These are phyloP conservation scores for Lactarius pseudohatsudake DNA, from an alignment of 768 basidiomycete genomes.

Conservation along the genomic window DNA sequence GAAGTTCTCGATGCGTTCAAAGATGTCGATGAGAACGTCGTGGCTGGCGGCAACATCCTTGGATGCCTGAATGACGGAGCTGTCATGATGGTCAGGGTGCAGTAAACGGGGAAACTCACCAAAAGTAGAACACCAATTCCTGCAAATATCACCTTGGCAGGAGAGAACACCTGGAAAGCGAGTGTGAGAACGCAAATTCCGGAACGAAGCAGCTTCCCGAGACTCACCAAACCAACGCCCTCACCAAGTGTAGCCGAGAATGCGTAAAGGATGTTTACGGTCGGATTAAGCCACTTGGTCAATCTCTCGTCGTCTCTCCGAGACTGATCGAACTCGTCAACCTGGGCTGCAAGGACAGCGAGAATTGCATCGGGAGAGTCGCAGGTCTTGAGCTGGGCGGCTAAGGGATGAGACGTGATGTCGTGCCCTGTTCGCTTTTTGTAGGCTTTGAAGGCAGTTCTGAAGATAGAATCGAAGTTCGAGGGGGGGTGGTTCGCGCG, in stretches of 20 bases:
- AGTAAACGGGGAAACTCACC: neutral
- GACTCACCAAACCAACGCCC: neutral
- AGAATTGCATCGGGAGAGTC: neutral
- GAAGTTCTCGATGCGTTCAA: neutral
- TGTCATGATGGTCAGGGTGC: neutral
- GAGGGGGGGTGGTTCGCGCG: neutral
- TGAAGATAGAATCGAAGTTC: neutral
- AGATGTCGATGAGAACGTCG: neutral
- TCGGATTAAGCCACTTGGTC: conserved; percentile 5
- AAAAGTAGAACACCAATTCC: too few species aligned
- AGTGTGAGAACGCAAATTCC: neutral
- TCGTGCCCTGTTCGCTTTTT: neutral
- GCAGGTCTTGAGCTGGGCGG: neutral
- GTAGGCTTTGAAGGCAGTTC: neutral
- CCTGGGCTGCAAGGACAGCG: neutral
- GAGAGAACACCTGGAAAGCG: neutral
- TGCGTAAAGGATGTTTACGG: neutral
- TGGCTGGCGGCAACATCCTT: neutral
- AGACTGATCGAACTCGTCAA: neutral
- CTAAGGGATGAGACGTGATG: neutral
- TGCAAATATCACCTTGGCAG: neutral
- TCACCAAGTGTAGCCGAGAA: neutral
- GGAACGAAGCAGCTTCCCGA: neutral
- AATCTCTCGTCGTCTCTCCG: neutral
- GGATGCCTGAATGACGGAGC: neutral